Conservation (phyloP, 1,284 basidiomycete genomes). For the Golubevia pallescens region DNA sequence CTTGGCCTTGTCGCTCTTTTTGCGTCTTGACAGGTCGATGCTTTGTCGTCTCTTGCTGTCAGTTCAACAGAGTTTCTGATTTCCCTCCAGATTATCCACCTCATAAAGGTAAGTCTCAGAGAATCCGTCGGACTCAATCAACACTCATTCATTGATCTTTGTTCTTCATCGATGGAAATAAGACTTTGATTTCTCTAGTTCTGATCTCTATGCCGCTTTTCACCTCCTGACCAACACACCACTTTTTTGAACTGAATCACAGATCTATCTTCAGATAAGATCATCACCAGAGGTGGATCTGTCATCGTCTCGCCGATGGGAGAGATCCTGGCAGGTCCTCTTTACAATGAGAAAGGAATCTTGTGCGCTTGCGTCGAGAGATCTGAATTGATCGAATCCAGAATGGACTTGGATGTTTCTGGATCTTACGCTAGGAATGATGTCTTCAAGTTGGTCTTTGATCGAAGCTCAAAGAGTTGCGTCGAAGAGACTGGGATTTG, state of each 20-base stretch:
- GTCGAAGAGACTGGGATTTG: no score
- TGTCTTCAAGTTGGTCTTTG: no score
- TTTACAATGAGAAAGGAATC: slow-evolving; percentile 70
- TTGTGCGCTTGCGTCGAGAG: no score
- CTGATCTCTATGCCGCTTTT: background rate
- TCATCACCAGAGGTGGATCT: slow-evolving; percentile 76
- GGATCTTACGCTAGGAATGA: no score
- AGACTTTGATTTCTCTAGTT: background rate
- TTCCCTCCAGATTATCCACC: slow-evolving; percentile 71
- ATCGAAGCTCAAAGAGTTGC: no score
- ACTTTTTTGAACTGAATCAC: background rate
- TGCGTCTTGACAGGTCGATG: no score
- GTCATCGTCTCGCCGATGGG: slow-evolving; percentile 75
- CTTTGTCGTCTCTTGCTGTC: slow-evolving; percentile 75
- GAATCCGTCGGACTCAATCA: no score
- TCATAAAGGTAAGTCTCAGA: slow-evolving; percentile 57
- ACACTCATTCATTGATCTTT: slow-evolving; percentile 1
- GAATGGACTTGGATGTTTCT: no score
- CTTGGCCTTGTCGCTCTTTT: no score
- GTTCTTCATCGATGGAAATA: background rate
- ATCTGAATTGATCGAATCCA: no score
- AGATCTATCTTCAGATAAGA: slow-evolving; percentile 62
- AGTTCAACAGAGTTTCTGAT: slow-evolving; percentile 65
- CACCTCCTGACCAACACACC: background rate
- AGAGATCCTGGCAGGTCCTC: slow-evolving; percentile 73